Evolutionary conservation across 108 stramenopile species (phyloP), one percentile per base, ranked within the genome.

Genomic region (Skeletonema tropicum): DNA sequence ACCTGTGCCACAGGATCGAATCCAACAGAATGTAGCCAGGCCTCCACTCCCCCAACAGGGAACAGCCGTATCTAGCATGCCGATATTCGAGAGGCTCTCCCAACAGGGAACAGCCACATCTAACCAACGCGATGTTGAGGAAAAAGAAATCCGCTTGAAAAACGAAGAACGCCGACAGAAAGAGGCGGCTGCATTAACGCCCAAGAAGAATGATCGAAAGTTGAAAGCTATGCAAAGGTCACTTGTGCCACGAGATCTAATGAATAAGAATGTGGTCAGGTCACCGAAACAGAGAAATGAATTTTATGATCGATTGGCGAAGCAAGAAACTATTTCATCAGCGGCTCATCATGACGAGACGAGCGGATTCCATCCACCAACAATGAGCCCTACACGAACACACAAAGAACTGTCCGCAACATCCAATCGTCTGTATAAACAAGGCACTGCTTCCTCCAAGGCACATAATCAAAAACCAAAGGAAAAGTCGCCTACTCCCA

Each of bases 61-160:
- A 29, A 29, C 26, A 29, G 26, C 26, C 26, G 26, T n/a, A n/a
- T n/a, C n/a, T n/a, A 42, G 41, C 41, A 52, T 52, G 49, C 15
- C 49, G 2, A 31, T 70, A 42, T 70, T 60, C 42, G 70, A 70
- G 6, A 55, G 70, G 10, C 70, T 70, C 32, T 58, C 70, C 39
- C 25, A 42, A 30, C 58, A 70, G 42, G 70, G 70, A 42, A 70
- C 70, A 19, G 59, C 45, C 35, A 60, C 70, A 42, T 71, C 70
- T 29, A 39, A 42, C 17, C 59, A 59, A 26, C 38, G 59, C 15
- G 70, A 60, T 19, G 58, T 60, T 4, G 70, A 61, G 41, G 60
- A 30, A 45, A 71, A 42, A 41, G 15, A 71, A 71, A 21, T 1
- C 70, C 70, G 70, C 29, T 42, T 45, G 31, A 7, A 71, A 30